Base-by-base conservation (phyloP, 306 rosid genomes). In the Fagus crenata region DNA sequence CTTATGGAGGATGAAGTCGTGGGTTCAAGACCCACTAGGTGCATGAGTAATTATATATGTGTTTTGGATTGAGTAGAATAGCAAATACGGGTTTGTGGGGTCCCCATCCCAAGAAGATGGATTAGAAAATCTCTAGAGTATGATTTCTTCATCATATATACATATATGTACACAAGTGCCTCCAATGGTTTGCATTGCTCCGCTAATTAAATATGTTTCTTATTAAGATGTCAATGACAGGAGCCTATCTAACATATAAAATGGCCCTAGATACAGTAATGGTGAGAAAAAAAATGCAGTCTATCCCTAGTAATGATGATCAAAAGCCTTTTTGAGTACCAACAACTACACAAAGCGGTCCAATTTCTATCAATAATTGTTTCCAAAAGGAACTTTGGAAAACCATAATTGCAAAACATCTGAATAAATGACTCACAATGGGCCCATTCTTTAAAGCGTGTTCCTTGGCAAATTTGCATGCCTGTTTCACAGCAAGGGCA, bases 381-480 rank as follows among this genome's bases (percentile, higher is more conserved):
- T 71, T 64, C 32, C 18, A 28, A 65, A 75, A 49, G 80, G 31
- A 78, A 53, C 58, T 49, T 76, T 28, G 53, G 63, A 54, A 74
- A 67, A 55, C 31, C 37, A 37, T 39, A 42, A 69, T 9, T 78
- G 35, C 61, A 64, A 71, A 39, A 39, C 42, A 18, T 14, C 42
- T 5, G 75, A 72, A 79, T n/a, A 28, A 67, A 81, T 55, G 35
- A 92, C 99, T 96, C 85, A 96, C 99, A 85, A 96, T 79, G 35
- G 98, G 99, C 36, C 99, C 98, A 71, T 92, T 96, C 86, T 92
- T 87, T 89, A 96, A 86, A 78, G 90, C 98, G 85, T 96, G 88
- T 75, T 92, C 99, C 87, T 96, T 96, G 9, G 93, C 98, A 67
- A 90, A 96, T 74, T 80, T 91, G 92, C 97, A 93, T 73, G 96